These are phyloP conservation scores for Bonia amplexicaulis DNA, from an alignment of 176 grass and related monocot genomes.

Conservation along the genomic window DNA sequence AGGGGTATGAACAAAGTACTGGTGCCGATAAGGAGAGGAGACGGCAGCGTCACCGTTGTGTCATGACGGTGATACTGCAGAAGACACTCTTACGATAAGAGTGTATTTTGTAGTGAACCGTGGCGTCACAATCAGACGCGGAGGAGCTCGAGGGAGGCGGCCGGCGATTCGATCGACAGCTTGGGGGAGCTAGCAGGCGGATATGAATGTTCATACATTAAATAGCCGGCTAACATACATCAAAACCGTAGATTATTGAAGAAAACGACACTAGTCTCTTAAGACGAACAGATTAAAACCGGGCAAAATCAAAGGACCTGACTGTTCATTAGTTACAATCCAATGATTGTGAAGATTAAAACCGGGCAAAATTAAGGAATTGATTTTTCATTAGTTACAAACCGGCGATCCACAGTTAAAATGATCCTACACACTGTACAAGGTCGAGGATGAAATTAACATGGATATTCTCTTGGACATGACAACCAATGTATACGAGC, in stretches of 20 bases:
- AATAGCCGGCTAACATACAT: not conserved
- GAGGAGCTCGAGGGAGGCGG: too few relatives aligned
- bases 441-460: not conserved
- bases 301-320: not conserved
- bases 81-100: too few relatives aligned
- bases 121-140: too few relatives aligned
- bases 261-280: not conserved
- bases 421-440: not conserved
- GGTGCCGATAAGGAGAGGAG: too few relatives aligned
- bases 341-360: not conserved
- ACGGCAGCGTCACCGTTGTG: too few relatives aligned
- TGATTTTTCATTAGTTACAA: not conserved
- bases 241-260: not conserved
- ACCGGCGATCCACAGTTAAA: not conserved
- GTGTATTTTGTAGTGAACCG: too few relatives aligned
- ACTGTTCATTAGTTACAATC: not conserved
- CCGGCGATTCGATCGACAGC: too few relatives aligned
- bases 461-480: not conserved
- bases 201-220: not conserved
- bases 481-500: conserved; percentile 23
- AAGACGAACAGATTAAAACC: not conserved
- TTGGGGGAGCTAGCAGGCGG: too few relatives aligned
- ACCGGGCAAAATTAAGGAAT: not conserved
- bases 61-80: too few relatives aligned
- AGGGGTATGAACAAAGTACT: too few relatives aligned